Percentiles rank a stretch among this genome's conserved stretches.
Evolutionary conservation across 116 monocot genomes (phyloP).

Genomic region (Dioscorea cayenensis): DNA sequence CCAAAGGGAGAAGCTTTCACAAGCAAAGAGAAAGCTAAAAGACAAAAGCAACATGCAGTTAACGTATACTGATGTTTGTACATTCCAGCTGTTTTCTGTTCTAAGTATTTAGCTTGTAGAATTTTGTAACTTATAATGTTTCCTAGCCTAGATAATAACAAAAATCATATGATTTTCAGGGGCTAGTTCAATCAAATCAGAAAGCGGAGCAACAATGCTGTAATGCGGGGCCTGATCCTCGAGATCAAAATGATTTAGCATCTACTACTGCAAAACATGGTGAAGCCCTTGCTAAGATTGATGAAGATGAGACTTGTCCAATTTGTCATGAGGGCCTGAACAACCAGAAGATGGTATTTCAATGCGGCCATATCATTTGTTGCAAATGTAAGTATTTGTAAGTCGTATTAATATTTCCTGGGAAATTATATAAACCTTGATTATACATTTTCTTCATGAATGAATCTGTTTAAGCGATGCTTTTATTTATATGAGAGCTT

Average conservation of each 20-base stretch:
- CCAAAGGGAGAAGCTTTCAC: too few species aligned
- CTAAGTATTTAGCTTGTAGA: background rate
- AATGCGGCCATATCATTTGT: constrained; percentile 90
- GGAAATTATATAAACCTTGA: background rate
- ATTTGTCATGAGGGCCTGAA: constrained; percentile 81
- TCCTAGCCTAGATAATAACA: background rate
- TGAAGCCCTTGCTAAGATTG: constrained; percentile 11
- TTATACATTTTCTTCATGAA: background rate
- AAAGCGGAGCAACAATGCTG: constrained; percentile 13
- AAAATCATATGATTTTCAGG: constrained; percentile 28
- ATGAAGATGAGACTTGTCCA: constrained; percentile 73
- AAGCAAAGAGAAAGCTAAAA: too few species aligned
- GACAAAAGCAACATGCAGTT: background rate
- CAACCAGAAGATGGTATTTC: constrained; percentile 87
- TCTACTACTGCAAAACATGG: constrained; percentile 15
- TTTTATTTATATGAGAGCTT: background rate
- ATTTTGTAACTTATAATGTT: too few species aligned
- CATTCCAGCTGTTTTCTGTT: background rate
- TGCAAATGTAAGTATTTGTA: constrained; percentile 76
- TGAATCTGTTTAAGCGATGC: background rate
- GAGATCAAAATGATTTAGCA: constrained; percentile 14
- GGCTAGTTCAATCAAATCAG: constrained; percentile 52
- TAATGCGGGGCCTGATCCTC: constrained; percentile 10
- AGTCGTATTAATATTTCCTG: background rate
- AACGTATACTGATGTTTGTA: background rate